Evolutionary conservation across 345 rosid genomes (phyloP), one percentile per base, ranked within the genome.

Genomic region (Cochlearia excelsa): DNA sequence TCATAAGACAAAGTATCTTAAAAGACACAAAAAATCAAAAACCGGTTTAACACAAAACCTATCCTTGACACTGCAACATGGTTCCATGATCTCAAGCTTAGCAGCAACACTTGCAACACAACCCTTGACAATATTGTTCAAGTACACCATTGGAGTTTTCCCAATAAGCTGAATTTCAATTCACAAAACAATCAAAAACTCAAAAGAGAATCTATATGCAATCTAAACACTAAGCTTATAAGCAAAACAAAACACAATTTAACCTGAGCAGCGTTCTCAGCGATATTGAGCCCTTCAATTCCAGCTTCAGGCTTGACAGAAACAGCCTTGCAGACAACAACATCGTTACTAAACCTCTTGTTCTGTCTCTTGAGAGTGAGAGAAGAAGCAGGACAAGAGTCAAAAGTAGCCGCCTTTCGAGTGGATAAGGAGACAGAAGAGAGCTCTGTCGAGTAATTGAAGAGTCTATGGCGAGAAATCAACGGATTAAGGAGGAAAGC

Each of bases 11-110:
- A 16, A 29, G n/a, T 31, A 58, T 52, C 51, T 51, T 31, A 35
- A 63, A 4, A 30, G n/a, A 70, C 3, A 11, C 31, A 58, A 38
- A 10, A 50, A 50, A 44, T 5, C 33, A 70, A 38, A 39, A 16
- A 16, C 23, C 2, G 2, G 16, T 50, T 58, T 16, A 4, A 63
- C 46, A 59, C 47, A 48, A 16, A 57, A 80, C 96, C 97, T 85
- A 76, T 93, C 96, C 77, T 93, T 93, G 44, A 93, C 95, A 78
- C 96, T 89, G 77, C 83, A 83, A 49, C 88, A 77, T 35, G 99
- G 97, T 67, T 87, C 95, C 94, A 93, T 80, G 64, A 75, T 83
- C 73, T 93, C 99, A 61, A 93, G 96, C 81, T 93, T 93, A 63
- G 94, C 99, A 48, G 99, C 97, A 68, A 93, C 74, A 34, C 76